These are phyloP conservation scores for Candolleomyces efflorescens DNA, from an alignment of 768 basidiomycete species.

Conservation along the genomic window DNA sequence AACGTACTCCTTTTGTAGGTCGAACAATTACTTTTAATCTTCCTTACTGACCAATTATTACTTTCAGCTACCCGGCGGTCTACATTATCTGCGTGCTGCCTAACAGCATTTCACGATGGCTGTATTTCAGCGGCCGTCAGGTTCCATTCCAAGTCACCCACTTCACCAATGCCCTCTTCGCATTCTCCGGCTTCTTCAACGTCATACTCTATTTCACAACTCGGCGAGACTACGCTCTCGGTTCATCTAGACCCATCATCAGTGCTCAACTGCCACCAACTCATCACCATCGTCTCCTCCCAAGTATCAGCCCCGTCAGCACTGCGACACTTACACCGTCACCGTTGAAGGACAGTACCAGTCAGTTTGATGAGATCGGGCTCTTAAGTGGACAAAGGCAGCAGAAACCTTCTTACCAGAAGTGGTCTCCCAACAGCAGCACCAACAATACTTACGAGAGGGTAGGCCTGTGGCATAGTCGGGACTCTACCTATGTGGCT, in stretches of 20 bases:
- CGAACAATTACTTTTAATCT: not conserved
- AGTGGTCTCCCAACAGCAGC: too few species aligned
- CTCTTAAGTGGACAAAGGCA: too few species aligned
- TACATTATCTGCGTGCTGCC: conserved; percentile 40
- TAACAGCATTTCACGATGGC: conserved; percentile 37
- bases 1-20: conserved; percentile 47
- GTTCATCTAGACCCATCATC: conserved; percentile 10
- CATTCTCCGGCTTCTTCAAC: conserved; percentile 43
- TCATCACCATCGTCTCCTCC: too few species aligned
- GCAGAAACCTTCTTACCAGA: too few species aligned
- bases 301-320: too few species aligned
- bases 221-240: conserved; percentile 20
- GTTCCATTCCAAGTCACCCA: conserved; percentile 34
- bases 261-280: too few species aligned
- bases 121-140: conserved; percentile 22
- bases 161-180: conserved; percentile 36
- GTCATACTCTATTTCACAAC: conserved; percentile 33
- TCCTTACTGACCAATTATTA: not conserved
- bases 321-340: too few species aligned
- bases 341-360: too few species aligned
- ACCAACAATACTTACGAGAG: too few species aligned
- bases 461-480: too few species aligned
- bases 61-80: conserved; percentile 40
- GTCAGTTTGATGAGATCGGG: too few species aligned
- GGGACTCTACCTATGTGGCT: too few species aligned